These are phyloP conservation scores for Sindora glabra DNA, from an alignment of 306 rosid genomes.

Conservation along the genomic window DNA sequence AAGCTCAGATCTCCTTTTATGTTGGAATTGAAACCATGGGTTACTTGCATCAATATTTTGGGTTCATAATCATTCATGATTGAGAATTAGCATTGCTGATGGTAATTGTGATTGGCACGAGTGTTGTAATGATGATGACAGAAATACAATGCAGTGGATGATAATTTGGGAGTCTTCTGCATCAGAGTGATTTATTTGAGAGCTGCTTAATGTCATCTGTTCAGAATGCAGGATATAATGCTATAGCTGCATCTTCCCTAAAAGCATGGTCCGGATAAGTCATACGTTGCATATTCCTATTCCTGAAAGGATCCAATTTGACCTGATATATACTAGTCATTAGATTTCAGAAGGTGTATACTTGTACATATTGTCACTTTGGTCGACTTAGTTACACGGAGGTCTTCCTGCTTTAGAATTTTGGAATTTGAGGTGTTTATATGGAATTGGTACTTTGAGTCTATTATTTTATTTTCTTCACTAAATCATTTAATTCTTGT, in stretches of 20 bases:
- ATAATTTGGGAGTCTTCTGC: too few species aligned
- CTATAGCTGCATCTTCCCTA: constrained; percentile 2
- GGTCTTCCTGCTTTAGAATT: not conserved
- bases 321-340: constrained; percentile 6
- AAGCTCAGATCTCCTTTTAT: constrained; percentile 6
- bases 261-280: constrained; percentile 7
- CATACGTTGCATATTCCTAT: constrained; percentile 3
- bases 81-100: not conserved
- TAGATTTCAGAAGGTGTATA: constrained; percentile 25
- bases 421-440: not conserved
- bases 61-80: constrained; percentile 13
- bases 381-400: not conserved
- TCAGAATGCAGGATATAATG: constrained; percentile 3
- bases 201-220: constrained; percentile 10
- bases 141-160: constrained; percentile 9
- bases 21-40: constrained; percentile 5
- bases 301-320: not conserved
- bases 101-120: not conserved
- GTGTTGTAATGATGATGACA: constrained; percentile 1
- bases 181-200: constrained; percentile 14
- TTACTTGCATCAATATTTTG: not conserved
- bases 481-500: not conserved
- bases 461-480: not conserved
- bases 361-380: constrained; percentile 39
- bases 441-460: not conserved